Base-by-base conservation (phyloP, 371 early-diverging fungal species). In the Mortierella sp. region DNA sequence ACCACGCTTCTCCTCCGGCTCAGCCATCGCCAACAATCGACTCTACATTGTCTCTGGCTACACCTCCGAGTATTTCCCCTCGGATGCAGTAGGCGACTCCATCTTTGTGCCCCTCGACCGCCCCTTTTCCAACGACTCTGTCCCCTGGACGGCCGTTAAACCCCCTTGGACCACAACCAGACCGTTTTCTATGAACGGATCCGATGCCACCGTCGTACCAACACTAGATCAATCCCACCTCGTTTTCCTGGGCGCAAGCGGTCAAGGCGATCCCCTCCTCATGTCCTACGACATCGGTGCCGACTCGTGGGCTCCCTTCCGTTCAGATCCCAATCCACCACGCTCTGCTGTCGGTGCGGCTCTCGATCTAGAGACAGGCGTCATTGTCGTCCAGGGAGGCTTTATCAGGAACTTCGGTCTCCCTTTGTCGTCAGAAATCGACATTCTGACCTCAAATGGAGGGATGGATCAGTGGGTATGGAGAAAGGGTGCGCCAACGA, bases 41-140 rank as follows among this genome's bases (percentile, higher is more conserved):
- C 86, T 85, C 54, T 85, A 78, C 41, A 54, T 85, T 35, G 46
- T 78, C 56, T 38, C 79, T 16, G 86, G 86, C 5, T 76, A 79
- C 2, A 27, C 41, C 24, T 49, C 79, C 10, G 12, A 65, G 4
- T 0, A 32, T 0, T 35, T 70, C 16, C 71, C 79, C 5, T 76
- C 41, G 48, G 16, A 27, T 1, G 58, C 79, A 7, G 74, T 77
- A 2, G 71, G 73, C 27, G 84, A 84, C n/a, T 76, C 71, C 16
- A 41, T 83, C 8, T 74, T 80, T 46, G 41, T 83, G 41, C 49
- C 79, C 16, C 77, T 83, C 41, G 55, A 70, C 41, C 35, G 10
- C 3, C 38, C 78, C n/a, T 82, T 82, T 44, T 16, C 63, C 46
- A 76, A 51, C 27, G 27, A 56, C 16, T 16, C 24, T 11, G 35